These are phyloP conservation scores for Candida qinlingensis DNA, from an alignment of 805 yeast species.

Conservation along the genomic window DNA sequence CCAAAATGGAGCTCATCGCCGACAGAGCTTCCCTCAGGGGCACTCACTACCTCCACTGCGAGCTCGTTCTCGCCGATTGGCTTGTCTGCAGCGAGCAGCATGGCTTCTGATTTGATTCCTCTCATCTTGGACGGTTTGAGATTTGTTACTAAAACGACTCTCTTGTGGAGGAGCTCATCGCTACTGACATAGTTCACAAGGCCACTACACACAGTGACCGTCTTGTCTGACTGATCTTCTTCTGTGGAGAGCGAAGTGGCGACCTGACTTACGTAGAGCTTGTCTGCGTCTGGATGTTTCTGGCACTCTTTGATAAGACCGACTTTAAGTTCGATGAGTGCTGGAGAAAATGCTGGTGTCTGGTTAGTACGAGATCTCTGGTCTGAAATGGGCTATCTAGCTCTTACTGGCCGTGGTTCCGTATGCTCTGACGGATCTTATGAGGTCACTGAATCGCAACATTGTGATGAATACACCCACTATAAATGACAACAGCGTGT, in stretches of 20 bases:
- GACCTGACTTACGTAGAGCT: constrained; percentile 51
- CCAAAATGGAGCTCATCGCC: constrained; percentile 40
- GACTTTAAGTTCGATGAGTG: constrained; percentile 32
- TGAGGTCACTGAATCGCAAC: too few relatives aligned
- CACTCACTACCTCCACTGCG: constrained; percentile 41
- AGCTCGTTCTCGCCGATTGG: constrained; percentile 8
- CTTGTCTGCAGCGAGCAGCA: constrained; percentile 57
- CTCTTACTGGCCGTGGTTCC: not conserved
- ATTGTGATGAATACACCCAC: too few relatives aligned
- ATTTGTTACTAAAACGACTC: constrained; percentile 52
- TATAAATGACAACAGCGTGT: not conserved
- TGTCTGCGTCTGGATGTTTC: constrained; percentile 53
- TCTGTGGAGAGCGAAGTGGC: not conserved
- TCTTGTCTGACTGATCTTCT: constrained; percentile 8
- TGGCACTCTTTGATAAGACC: constrained; percentile 44
- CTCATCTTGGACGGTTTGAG: constrained; percentile 59
- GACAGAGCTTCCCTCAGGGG: constrained; percentile 33
- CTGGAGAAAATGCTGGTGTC: constrained; percentile 7
- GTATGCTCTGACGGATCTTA: not conserved
- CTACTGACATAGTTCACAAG: constrained; percentile 40
- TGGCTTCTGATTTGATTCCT: constrained; percentile 57
- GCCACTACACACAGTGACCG: constrained; percentile 52
- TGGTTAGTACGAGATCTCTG: not conserved
- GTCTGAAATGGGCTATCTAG: not conserved
- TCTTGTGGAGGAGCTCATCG: constrained; percentile 32